phyloP scores from a whole-genome alignment of 371 early-diverging fungal genomes.

The Choanephora cucurbitarum region DNA sequence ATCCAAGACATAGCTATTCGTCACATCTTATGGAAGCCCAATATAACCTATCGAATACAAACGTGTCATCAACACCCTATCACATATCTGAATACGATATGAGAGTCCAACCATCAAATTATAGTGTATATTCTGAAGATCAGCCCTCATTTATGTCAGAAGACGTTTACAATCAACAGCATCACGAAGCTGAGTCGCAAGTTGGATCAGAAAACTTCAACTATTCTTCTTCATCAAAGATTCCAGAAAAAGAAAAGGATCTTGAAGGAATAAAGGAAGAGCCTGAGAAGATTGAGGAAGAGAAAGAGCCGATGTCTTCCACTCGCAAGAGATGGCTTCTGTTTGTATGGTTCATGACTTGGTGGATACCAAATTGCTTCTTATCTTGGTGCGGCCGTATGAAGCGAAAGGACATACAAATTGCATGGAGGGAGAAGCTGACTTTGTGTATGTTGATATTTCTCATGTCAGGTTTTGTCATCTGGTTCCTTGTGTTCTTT shows the following conservation, averaged over 20 bases:
- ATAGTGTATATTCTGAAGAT: constrained; percentile 48
- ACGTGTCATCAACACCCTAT: too few relatives aligned
- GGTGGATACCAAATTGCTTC: constrained; percentile 78
- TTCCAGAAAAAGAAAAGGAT: too few relatives aligned
- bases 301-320: constrained; percentile 22
- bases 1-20: not conserved
- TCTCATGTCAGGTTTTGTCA: constrained; percentile 70
- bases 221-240: not conserved
- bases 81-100: not conserved
- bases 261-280: not conserved
- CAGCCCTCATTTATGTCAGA: constrained; percentile 66
- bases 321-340: constrained; percentile 75
- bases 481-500: constrained; percentile 87
- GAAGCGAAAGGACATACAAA: constrained; percentile 75
- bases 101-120: not conserved
- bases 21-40: not conserved
- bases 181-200: not conserved
- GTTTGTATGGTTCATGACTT: constrained; percentile 82
- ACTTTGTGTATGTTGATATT: constrained; percentile 85
- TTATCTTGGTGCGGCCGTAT: constrained; percentile 70
- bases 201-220: not conserved
- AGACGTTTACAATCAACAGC: constrained; percentile 18
- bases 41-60: too few relatives aligned
- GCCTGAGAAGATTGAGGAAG: not conserved
- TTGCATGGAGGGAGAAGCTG: constrained; percentile 96